phyloP scores from a whole-genome alignment of 352 stramenopile genomes.

The Pythium catenulatum region DNA sequence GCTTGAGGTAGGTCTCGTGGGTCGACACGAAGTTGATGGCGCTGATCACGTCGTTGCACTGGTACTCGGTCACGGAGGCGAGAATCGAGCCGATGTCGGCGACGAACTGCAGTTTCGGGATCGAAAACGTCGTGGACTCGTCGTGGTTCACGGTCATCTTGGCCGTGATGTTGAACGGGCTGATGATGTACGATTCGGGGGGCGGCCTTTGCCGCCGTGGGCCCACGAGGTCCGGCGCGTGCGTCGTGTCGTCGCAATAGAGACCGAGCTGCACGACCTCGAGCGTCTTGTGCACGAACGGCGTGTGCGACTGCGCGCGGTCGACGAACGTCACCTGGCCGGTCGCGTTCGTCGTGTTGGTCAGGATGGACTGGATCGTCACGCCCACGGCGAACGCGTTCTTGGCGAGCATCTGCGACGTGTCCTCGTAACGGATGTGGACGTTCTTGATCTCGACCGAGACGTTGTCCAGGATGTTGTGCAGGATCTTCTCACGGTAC shows the following conservation, averaged over 20 bases:
- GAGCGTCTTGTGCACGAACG: slow-evolving; percentile 88
- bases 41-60: slow-evolving; percentile 90
- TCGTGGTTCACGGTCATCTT: slow-evolving; percentile 92
- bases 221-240: slow-evolving; percentile 53
- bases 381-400: slow-evolving; percentile 81
- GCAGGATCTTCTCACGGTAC: slow-evolving; percentile 89
- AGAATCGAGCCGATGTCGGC: slow-evolving; percentile 83
- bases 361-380: slow-evolving; percentile 85
- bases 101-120: slow-evolving; percentile 84
- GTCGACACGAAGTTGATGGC: slow-evolving; percentile 87
- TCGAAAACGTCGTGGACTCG: slow-evolving; percentile 77
- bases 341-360: slow-evolving; percentile 89
- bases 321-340: slow-evolving; percentile 89
- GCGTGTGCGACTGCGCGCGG: slow-evolving; percentile 83
- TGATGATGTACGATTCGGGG: slow-evolving; percentile 76
- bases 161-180: slow-evolving; percentile 84
- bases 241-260: slow-evolving; percentile 79
- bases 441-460: slow-evolving; percentile 91
- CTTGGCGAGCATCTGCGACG: slow-evolving; percentile 75
- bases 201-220: slow-evolving; percentile 60
- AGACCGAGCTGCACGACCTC: slow-evolving; percentile 78
- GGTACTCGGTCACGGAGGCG: slow-evolving; percentile 77
- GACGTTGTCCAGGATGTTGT: slow-evolving; percentile 91
- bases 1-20: slow-evolving; percentile 91
- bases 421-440: slow-evolving; percentile 91